phyloP scores from a whole-genome alignment of 441 rosid genomes.

The Biscutella laevigata region DNA sequence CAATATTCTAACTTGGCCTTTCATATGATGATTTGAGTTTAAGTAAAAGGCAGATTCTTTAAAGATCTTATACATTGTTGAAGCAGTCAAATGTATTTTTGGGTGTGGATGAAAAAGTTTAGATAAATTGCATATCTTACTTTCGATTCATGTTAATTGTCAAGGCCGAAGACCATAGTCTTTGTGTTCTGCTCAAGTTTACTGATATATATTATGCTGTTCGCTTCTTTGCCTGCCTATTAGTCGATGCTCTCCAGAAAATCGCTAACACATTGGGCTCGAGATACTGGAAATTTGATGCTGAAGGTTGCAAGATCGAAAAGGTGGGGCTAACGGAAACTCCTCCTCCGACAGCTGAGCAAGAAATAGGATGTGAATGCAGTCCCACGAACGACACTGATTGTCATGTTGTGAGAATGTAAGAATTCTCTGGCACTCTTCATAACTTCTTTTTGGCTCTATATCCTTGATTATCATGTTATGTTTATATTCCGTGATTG shows the following conservation, averaged over 20 bases:
- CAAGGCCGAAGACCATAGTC: neutral
- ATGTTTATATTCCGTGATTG: neutral
- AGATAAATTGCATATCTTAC: neutral
- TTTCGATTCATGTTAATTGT: neutral
- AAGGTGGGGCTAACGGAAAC: slow-evolving; percentile 38
- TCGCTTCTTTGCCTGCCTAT: slow-evolving; percentile 18
- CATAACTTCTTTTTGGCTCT: no score
- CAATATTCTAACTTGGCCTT: neutral
- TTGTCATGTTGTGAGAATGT: slow-evolving; percentile 50
- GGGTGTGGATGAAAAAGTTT: neutral
- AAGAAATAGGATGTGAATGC: slow-evolving; percentile 40
- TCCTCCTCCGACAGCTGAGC: slow-evolving; percentile 29
- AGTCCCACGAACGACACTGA: slow-evolving; percentile 31
- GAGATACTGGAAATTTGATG: slow-evolving; percentile 49
- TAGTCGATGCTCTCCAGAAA: slow-evolving; percentile 56
- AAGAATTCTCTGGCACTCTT: slow-evolving; percentile 19
- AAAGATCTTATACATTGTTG: neutral
- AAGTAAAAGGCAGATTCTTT: neutral
- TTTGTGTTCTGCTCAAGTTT: slow-evolving; percentile 8
- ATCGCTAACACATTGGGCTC: slow-evolving; percentile 48
- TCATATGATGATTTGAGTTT: neutral
- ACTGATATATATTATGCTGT: slow-evolving; percentile 4
- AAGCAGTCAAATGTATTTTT: neutral
- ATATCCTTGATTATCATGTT: no score
- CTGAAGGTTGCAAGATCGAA: slow-evolving; percentile 37